Conservation (phyloP, 2,329 filamentous ascomycete genomes). For the Fusarium humuli region DNA sequence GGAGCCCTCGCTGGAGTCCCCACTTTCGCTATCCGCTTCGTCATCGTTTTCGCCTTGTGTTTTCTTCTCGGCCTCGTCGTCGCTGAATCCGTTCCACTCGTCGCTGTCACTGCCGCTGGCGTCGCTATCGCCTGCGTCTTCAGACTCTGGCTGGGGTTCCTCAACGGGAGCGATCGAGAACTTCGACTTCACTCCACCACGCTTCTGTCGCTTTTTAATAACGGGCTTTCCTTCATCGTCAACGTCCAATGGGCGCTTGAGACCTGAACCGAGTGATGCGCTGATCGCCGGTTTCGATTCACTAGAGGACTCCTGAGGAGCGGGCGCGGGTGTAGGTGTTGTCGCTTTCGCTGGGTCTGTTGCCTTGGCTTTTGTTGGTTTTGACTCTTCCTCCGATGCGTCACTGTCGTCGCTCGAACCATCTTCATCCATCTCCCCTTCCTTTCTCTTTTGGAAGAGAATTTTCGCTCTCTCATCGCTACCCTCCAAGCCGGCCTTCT, state of each 20-base stretch:
- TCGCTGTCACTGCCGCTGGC: constrained; percentile 52
- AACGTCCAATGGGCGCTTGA: constrained; percentile 87
- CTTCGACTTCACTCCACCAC: constrained; percentile 70
- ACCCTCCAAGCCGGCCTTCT: constrained; percentile 70
- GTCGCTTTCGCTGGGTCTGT: background rate
- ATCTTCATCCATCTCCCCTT: constrained; percentile 46
- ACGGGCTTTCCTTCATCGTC: constrained; percentile 84
- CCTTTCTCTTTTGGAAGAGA: constrained; percentile 60
- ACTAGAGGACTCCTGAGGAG: constrained; percentile 6
- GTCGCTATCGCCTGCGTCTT: constrained; percentile 21
- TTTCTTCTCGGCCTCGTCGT: constrained; percentile 52
- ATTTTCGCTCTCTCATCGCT: constrained; percentile 66
- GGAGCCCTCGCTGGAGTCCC: constrained; percentile 43
- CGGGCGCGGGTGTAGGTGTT: background rate
- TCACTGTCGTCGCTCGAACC: constrained; percentile 37
- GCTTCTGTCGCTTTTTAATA: constrained; percentile 83
- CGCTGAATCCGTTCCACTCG: constrained; percentile 73
- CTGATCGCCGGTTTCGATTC: constrained; percentile 8
- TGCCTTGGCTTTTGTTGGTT: background rate
- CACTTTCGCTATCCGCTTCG: constrained; percentile 42
- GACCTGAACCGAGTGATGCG: constrained; percentile 72
- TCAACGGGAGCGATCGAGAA: constrained; percentile 58
- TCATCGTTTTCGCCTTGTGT: constrained; percentile 44
- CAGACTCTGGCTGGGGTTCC: constrained; percentile 50
- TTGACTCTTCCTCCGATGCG: constrained; percentile 12